These are phyloP conservation scores for Macaranga tanarius DNA, from an alignment of 441 rosid species.

Conservation along the genomic window DNA sequence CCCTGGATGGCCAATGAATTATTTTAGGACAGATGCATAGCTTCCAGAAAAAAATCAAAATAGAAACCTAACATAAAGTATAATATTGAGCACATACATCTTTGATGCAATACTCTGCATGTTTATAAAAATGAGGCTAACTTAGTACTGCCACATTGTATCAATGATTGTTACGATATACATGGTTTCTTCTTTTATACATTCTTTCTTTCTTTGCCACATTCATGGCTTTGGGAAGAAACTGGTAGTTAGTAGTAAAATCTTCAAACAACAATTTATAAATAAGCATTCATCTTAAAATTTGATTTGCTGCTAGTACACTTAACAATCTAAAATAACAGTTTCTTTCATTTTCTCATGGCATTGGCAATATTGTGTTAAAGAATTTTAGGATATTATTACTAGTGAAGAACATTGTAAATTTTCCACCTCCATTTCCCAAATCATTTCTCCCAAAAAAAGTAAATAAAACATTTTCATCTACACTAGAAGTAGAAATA, in stretches of 20 bases:
- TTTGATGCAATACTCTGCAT: not conserved
- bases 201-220: no score
- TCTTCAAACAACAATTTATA: not conserved
- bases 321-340: not conserved
- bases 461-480: not conserved
- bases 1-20: constrained; percentile 35
- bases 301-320: not conserved
- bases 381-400: no score
- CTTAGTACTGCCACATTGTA: not conserved
- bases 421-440: not conserved
- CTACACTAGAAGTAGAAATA: not conserved
- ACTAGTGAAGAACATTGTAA: not conserved
- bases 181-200: not conserved
- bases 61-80: not conserved
- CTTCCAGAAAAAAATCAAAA: not conserved
- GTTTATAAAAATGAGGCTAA: no score
- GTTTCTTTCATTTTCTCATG: not conserved
- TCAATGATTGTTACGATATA: not conserved
- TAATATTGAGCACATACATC: not conserved
- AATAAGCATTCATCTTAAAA: not conserved
- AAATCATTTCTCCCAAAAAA: not conserved
- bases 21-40: constrained; percentile 19
- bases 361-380: no score
- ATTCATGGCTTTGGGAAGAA: not conserved
- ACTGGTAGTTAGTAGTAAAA: not conserved